These are phyloP conservation scores for Chaetomium sp. DNA, from an alignment of 2,329 filamentous ascomycete genomes.

Conservation along the genomic window DNA sequence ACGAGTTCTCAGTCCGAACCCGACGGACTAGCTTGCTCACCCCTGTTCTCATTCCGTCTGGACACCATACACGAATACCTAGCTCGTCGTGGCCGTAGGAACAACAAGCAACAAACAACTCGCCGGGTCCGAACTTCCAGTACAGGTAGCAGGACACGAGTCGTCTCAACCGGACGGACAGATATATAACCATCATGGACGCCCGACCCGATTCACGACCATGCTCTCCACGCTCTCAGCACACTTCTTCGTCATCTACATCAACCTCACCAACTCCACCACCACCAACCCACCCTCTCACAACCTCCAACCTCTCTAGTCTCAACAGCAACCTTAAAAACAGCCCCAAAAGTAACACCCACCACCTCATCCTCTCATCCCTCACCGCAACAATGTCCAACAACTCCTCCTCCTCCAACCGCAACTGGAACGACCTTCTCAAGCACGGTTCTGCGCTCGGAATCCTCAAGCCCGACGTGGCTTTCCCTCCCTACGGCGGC, in stretches of 20 bases:
- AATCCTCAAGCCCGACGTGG: conserved; percentile 17
- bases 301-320: background rate
- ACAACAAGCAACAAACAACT: background rate
- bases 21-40: too few species aligned
- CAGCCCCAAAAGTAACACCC: too few species aligned
- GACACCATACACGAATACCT: too few species aligned
- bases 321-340: background rate
- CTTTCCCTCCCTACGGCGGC: conserved; percentile 11
- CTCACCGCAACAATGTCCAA: conserved; percentile 10
- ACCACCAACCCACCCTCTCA: background rate
- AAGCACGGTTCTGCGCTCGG: conserved; percentile 16
- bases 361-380: background rate
- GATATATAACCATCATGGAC: conserved; percentile 5
- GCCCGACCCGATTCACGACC: background rate
- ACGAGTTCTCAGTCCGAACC: too few species aligned
- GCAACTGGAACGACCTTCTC: conserved; percentile 17
- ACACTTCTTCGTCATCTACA: background rate
- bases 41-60: too few species aligned
- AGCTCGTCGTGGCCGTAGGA: too few species aligned
- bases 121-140: too few species aligned
- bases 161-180: too few species aligned
- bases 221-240: background rate
- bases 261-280: background rate
- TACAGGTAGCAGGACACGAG: too few species aligned
- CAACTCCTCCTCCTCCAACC: conserved; percentile 4